A percentile compares a stretch with the other conserved stretches of the same genome.
phyloP scores from a whole-genome alignment of 1,284 basidiomycete species.

The Sutorius eximius region DNA sequence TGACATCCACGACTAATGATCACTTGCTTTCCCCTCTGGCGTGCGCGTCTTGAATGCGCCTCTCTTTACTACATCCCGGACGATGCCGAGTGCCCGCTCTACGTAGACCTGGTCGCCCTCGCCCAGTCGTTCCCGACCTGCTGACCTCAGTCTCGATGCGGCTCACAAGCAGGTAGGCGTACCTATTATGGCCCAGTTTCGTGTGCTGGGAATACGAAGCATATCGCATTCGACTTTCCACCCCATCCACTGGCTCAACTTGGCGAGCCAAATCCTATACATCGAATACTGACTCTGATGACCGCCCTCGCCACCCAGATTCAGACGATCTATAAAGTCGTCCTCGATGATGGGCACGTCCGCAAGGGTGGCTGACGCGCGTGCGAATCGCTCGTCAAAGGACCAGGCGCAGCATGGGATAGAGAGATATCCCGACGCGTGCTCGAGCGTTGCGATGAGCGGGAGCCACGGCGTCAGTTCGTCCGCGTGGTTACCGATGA shows the following conservation, averaged over 20 bases:
- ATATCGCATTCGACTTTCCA: slow-evolving; percentile 88
- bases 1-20: slow-evolving; percentile 18
- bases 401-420: slow-evolving; percentile 91
- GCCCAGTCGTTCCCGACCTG: slow-evolving; percentile 35
- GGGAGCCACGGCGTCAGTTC: slow-evolving; percentile 93
- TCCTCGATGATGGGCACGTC: slow-evolving; percentile 17
- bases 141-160: slow-evolving; percentile 14
- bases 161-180: slow-evolving; percentile 27
- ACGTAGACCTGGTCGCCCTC: slow-evolving; percentile 35
- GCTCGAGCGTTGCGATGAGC: slow-evolving; percentile 61
- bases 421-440: slow-evolving; percentile 76
- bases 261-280: slow-evolving; percentile 83
- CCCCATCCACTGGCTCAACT: slow-evolving; percentile 68
- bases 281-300: slow-evolving; percentile 69
- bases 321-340: slow-evolving; percentile 51
- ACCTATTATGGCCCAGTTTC: slow-evolving; percentile 92
- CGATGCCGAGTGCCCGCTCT: slow-evolving; percentile 43
- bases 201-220: slow-evolving; percentile 87
- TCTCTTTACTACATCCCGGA: slow-evolving; percentile 50
- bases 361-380: slow-evolving; percentile 31
- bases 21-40: slow-evolving; percentile 64
- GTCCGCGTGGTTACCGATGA: slow-evolving; percentile 96
- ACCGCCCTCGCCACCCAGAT: slow-evolving; percentile 57
- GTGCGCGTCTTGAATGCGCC: slow-evolving; percentile 67
- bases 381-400: slow-evolving; percentile 66